Conservation (phyloP, 1,284 basidiomycete genomes). For the Apiotrichum domesticum region DNA sequence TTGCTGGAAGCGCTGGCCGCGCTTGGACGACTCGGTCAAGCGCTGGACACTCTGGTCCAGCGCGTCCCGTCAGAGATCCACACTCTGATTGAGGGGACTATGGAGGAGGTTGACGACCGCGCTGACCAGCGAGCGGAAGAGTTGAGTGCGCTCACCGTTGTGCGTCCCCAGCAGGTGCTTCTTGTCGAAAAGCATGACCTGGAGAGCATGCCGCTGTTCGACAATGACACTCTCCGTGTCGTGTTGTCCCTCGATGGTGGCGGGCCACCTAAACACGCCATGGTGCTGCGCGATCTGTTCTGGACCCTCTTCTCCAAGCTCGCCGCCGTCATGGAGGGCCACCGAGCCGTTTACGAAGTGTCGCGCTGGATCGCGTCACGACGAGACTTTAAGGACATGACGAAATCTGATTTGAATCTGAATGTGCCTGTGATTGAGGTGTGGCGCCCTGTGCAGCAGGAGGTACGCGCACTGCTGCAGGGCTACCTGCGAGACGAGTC, state of each 20-base stretch:
- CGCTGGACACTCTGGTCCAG: slow-evolving; percentile 78
- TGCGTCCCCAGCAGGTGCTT: slow-evolving; percentile 18
- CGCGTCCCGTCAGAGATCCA: slow-evolving; percentile 77
- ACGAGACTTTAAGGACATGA: slow-evolving; percentile 76
- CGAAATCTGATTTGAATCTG: slow-evolving; percentile 61
- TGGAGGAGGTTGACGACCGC: slow-evolving; percentile 17
- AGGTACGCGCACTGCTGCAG: slow-evolving; percentile 80
- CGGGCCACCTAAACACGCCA: slow-evolving; percentile 68
- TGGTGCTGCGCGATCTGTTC: slow-evolving; percentile 85
- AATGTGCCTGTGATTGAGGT: slow-evolving; percentile 72
- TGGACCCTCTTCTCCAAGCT: slow-evolving; percentile 98
- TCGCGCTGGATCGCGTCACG: slow-evolving; percentile 80
- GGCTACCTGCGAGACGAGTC: slow-evolving; percentile 90
- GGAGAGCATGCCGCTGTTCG: slow-evolving; percentile 17
- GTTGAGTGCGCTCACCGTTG: slow-evolving; percentile 18
- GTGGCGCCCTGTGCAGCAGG: slow-evolving; percentile 86
- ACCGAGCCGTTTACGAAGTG: slow-evolving; percentile 88
- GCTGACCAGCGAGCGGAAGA: slow-evolving; percentile 52
- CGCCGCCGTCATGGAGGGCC: slow-evolving; percentile 88
- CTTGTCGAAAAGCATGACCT: slow-evolving; percentile 12
- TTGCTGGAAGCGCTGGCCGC: slow-evolving; percentile 86
- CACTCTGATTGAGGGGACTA: slow-evolving; percentile 14
- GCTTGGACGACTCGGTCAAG: slow-evolving; percentile 79
- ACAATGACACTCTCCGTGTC: slow-evolving; percentile 54
- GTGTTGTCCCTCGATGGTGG: slow-evolving; percentile 65